Percentiles rank a stretch among this genome's conserved stretches.
phyloP scores from a whole-genome alignment of 163 green algal species.

The Scenedesmus sp. region DNA sequence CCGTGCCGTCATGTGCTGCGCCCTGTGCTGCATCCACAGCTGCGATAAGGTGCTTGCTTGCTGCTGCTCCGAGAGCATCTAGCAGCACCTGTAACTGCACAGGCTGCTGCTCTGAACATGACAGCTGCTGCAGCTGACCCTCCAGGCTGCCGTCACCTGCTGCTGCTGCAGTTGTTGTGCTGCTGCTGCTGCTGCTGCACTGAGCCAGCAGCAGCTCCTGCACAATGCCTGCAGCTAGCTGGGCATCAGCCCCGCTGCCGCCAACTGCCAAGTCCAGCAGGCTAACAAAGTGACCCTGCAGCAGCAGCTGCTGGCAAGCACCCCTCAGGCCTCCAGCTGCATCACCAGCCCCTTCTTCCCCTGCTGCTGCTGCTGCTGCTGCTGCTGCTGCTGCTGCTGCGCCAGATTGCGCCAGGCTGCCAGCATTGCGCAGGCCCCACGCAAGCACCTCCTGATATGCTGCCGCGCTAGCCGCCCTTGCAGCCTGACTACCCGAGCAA shows the following conservation, averaged over 20 bases:
- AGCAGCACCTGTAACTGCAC: conserved; percentile 38
- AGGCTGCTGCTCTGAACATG: not conserved
- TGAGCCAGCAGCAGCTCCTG: conserved; percentile 20
- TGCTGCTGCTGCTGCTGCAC: conserved; percentile 12
- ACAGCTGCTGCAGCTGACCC: conserved; percentile 21
- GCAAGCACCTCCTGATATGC: conserved; percentile 22
- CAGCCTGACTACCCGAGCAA: not conserved
- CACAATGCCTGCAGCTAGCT: conserved; percentile 9
- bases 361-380: conserved; percentile 27
- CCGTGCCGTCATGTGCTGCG: not conserved
- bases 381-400: not conserved
- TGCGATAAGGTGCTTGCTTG: not conserved
- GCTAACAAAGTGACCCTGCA: conserved; percentile 8
- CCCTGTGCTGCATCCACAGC: not conserved
- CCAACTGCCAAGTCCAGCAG: conserved; percentile 27
- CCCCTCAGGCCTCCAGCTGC: not conserved
- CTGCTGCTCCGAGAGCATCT: not conserved
- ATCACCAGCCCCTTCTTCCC: not conserved
- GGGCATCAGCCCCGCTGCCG: not conserved
- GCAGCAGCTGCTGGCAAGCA: conserved; percentile 29
- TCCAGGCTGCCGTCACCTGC: not conserved
- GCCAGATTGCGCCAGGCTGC: not conserved
- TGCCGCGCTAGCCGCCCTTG: conserved; percentile 13
- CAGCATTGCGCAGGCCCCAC: conserved; percentile 31
- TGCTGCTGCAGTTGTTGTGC: conserved; percentile 11